These are phyloP conservation scores for Lepiota brunneoincarnata DNA, from an alignment of 768 basidiomycete genomes.

Conservation along the genomic window DNA sequence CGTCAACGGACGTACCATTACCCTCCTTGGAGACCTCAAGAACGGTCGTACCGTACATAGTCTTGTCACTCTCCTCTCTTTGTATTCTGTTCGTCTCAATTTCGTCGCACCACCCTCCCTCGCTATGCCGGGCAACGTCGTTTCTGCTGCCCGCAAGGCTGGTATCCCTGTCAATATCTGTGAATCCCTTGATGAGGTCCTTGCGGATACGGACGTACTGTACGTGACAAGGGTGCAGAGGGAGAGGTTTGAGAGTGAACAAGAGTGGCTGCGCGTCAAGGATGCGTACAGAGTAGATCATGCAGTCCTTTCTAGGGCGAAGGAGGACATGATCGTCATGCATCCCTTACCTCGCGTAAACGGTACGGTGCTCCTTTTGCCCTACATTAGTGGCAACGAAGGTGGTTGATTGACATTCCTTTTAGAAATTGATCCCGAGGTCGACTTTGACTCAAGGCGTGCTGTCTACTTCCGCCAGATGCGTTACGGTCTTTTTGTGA, in stretches of 20 bases:
- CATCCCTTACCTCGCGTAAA: constrained; percentile 96
- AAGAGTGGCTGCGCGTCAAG: constrained; percentile 89
- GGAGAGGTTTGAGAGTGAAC: constrained; percentile 81
- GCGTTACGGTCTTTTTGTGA: constrained; percentile 95
- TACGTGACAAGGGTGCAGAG: constrained; percentile 97
- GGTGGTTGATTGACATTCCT: neutral
- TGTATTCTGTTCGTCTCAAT: constrained; percentile 93
- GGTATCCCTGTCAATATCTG: constrained; percentile 77
- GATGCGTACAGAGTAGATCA: constrained; percentile 93
- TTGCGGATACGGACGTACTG: constrained; percentile 91
- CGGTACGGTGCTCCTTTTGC: constrained; percentile 45
- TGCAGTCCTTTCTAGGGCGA: constrained; percentile 87
- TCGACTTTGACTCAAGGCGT: constrained; percentile 92
- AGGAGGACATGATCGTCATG: constrained; percentile 98
- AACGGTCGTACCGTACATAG: constrained; percentile 98
- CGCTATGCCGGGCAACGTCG: constrained; percentile 86
- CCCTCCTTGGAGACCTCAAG: constrained; percentile 92
- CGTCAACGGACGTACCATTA: constrained; percentile 93
- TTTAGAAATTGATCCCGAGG: constrained; percentile 96
- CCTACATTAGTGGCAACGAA: neutral
- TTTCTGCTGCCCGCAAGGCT: constrained; percentile 79
- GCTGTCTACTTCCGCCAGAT: constrained; percentile 99
- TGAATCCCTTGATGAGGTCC: constrained; percentile 88
- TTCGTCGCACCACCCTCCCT: constrained; percentile 89
- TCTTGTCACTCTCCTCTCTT: constrained; percentile 85